Percentiles rank a stretch among this genome's conserved stretches.
phyloP scores from a whole-genome alignment of 1,139 yeast genomes.

The Kazachstania sp. region DNA sequence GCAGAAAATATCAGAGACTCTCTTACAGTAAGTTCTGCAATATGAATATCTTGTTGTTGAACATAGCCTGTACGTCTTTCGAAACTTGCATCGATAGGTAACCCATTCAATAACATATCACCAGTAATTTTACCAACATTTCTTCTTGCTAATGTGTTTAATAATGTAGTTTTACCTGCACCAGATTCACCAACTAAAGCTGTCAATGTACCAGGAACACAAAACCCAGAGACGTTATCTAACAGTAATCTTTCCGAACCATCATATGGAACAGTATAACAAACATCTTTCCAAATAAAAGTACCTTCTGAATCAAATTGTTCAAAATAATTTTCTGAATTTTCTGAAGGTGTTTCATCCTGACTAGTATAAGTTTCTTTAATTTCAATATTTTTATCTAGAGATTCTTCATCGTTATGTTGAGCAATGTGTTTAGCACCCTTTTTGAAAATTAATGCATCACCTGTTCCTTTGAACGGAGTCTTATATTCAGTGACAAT shows the following conservation, averaged over 20 bases:
- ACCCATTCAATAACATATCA: slow-evolving; percentile 49
- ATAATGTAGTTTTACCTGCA: slow-evolving; percentile 60
- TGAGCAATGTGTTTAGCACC: slow-evolving; percentile 16
- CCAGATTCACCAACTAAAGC: slow-evolving; percentile 68
- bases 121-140: slow-evolving; percentile 50
- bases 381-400: slow-evolving; percentile 12
- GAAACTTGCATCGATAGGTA: slow-evolving; percentile 40
- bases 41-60: slow-evolving; percentile 53
- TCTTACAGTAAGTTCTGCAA: slow-evolving; percentile 45
- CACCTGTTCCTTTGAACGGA: slow-evolving; percentile 37
- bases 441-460: slow-evolving; percentile 35
- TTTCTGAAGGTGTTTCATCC: slow-evolving; percentile 8
- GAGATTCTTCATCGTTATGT: slow-evolving; percentile 15
- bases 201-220: slow-evolving; percentile 47
- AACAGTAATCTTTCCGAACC: slow-evolving; percentile 35
- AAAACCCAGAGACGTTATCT: slow-evolving; percentile 47
- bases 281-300: slow-evolving; percentile 39
- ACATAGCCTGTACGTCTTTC: slow-evolving; percentile 53
- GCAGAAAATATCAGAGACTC: slow-evolving; percentile 50
- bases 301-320: slow-evolving; percentile 23
- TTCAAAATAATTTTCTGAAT: slow-evolving; percentile 14
- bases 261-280: slow-evolving; percentile 33
- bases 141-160: slow-evolving; percentile 49
- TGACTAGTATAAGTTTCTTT: slow-evolving; percentile 13
- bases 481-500: slow-evolving; percentile 35